Percentiles rank a stretch among this genome's conserved stretches.
Conservation (phyloP, 805 yeast species). For the Saccharomycopsis fibuligera region DNA sequence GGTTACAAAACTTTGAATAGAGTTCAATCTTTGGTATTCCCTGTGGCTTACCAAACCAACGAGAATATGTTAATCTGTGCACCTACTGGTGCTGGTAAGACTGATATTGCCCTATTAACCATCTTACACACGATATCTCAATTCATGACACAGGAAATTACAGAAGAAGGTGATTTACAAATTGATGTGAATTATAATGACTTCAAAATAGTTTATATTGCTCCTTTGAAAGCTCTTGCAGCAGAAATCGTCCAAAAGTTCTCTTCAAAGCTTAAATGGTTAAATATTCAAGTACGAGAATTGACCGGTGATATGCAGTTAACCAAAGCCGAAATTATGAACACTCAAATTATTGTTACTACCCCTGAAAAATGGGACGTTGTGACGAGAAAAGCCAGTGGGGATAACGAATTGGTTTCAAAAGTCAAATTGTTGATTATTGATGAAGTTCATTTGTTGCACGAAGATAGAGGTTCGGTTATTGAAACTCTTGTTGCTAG, state of each 20-base stretch:
- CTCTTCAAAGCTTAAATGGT: constrained; percentile 68
- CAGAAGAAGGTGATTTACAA: constrained; percentile 43
- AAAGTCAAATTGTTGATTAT: constrained; percentile 83
- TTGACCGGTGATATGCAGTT: constrained; percentile 95
- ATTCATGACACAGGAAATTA: constrained; percentile 46
- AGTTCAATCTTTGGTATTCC: constrained; percentile 86
- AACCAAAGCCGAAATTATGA: constrained; percentile 68
- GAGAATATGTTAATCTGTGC: constrained; percentile 96
- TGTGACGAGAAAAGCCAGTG: constrained; percentile 87
- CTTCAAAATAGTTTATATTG: constrained; percentile 87
- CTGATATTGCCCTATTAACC: constrained; percentile 83
- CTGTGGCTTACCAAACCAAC: constrained; percentile 86
- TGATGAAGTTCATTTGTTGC: constrained; percentile 94
- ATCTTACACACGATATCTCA: constrained; percentile 76
- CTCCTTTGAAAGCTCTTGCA: constrained; percentile 90
- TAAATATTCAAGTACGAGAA: constrained; percentile 82
- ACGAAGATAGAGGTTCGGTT: constrained; percentile 97
- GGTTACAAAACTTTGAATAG: constrained; percentile 73
- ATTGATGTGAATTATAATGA: constrained; percentile 70
- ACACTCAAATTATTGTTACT: constrained; percentile 84
- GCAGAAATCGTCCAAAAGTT: constrained; percentile 95
- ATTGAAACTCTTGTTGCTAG: constrained; percentile 93
- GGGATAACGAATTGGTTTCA: constrained; percentile 77
- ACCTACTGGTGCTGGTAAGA: constrained; percentile 97
- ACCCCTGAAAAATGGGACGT: constrained; percentile 99